Evolutionary conservation across 768 basidiomycete species (phyloP), one percentile per base, ranked within the genome.

Genomic region (Hypholoma fasciculare): DNA sequence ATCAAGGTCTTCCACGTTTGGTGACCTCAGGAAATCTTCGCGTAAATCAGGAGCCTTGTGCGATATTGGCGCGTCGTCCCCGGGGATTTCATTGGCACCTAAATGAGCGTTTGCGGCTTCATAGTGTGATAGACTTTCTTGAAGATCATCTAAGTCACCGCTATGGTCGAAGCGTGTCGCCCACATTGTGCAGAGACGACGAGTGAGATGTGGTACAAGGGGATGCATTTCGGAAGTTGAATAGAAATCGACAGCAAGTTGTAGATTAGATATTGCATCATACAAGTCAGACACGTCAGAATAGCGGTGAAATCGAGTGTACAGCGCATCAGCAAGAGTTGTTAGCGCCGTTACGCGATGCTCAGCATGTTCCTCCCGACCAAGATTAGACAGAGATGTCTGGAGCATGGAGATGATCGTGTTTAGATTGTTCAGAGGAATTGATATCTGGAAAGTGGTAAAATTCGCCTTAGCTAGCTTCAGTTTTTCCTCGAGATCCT

Each of bases 231-330:
- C 40, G 5, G 13, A 16, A 42, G 2, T 17, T 42, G 40, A 42
- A 17, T 6, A 16, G 3, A 49, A 8, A 8, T 49, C 27, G 8
- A 34, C 26, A 11, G 48, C 48, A 16, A 27, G 3, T 60, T 37
- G 54, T 57, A 57, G 56, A 51, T 14, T 27, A 8, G 49, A 43
- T 3, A 55, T 55, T 26, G 37, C 58, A 12, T 37, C 37, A 7
- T 49, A 11, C 16, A 55, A n/a, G 30, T 55, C 53, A 39, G 47
- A 17, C 4, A 26, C 8, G 3, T 55, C 23, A 20, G 39, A 11
- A 1, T 27, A 50, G 17, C 49, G 58, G 37, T 49, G n/a, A 40
- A 50, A 59, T 8, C 47, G 52, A 23, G 40, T 23, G 40, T 42
- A 50, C 11, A 51, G 17, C 3, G 26, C 47, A 23, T 54, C 38